Conservation (phyloP, 2,329 filamentous ascomycete genomes). For the Chaetomiaceae sp. region DNA sequence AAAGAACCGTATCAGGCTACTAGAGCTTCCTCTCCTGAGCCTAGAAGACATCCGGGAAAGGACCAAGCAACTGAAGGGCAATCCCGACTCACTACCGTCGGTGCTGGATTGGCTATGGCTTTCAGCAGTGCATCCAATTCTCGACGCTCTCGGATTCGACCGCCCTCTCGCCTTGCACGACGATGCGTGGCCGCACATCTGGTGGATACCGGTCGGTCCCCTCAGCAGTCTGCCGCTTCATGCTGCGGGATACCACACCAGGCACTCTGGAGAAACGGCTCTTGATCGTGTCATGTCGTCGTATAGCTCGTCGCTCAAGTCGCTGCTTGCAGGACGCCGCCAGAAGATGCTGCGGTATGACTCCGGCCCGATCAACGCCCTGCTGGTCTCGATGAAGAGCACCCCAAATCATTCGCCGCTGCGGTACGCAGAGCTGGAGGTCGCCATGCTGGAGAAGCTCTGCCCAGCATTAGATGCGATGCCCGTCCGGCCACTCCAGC, state of each 20-base stretch:
- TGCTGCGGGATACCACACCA: background rate
- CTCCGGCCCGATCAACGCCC: background rate
- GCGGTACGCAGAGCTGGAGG: background rate
- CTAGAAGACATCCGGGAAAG: no score
- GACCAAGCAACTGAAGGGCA: no score
- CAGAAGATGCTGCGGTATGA: background rate
- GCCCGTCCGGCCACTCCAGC: background rate
- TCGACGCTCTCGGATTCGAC: background rate
- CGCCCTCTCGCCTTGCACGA: background rate
- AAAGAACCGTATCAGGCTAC: background rate
- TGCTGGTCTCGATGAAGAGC: background rate
- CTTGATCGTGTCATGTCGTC: background rate
- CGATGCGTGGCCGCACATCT: background rate
- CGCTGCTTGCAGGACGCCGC: background rate
- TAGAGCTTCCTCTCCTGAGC: background rate
- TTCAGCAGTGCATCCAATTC: background rate
- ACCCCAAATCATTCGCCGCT: background rate
- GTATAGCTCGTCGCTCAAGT: background rate
- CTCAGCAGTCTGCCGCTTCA: background rate
- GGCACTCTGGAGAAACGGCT: background rate
- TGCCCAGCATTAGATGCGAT: background rate
- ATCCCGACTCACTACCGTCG: no score
- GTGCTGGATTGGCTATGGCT: background rate
- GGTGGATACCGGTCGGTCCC: background rate
- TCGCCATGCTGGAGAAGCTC: background rate